Evolutionary conservation across 305 asterid species (phyloP).

Genomic region (Fraxinus angustifolia): DNA sequence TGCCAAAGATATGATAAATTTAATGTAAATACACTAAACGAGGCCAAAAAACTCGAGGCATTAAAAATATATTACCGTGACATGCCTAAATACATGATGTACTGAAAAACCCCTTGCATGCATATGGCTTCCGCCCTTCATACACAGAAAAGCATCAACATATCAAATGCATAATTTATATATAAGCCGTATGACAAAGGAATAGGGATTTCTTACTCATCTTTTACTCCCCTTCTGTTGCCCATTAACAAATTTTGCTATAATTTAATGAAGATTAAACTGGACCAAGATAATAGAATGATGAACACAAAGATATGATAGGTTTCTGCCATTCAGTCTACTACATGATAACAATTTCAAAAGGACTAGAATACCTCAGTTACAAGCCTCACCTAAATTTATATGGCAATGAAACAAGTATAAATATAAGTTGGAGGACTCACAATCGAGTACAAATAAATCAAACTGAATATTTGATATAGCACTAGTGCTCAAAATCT

Average conservation of each 20-base stretch:
- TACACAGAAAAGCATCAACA: conserved; percentile 21
- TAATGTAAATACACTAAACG: neutral
- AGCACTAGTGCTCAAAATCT: neutral
- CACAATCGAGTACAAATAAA: neutral
- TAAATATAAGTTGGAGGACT: neutral
- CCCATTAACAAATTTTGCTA: neutral
- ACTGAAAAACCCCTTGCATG: conserved; percentile 74
- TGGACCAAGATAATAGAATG: neutral
- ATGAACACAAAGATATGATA: neutral
- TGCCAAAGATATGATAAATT: conserved; percentile 11
- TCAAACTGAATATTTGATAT: neutral
- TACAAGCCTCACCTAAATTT: neutral
- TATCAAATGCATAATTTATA: conserved; percentile 28
- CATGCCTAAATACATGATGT: conserved; percentile 65
- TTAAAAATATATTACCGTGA: conserved; percentile 50
- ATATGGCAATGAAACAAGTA: neutral
- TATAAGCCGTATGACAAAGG: conserved; percentile 8
- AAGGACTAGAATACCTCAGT: neutral
- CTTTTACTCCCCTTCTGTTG: neutral
- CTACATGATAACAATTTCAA: neutral
- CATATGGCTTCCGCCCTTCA: conserved; percentile 85
- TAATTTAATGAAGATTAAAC: neutral
- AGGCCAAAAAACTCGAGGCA: neutral
- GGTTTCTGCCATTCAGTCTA: neutral
- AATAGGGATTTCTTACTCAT: neutral